Evolutionary conservation across 208 protist species (phyloP), one percentile per base, ranked within the genome.

Genomic region (Wallacemonas sp.): DNA sequence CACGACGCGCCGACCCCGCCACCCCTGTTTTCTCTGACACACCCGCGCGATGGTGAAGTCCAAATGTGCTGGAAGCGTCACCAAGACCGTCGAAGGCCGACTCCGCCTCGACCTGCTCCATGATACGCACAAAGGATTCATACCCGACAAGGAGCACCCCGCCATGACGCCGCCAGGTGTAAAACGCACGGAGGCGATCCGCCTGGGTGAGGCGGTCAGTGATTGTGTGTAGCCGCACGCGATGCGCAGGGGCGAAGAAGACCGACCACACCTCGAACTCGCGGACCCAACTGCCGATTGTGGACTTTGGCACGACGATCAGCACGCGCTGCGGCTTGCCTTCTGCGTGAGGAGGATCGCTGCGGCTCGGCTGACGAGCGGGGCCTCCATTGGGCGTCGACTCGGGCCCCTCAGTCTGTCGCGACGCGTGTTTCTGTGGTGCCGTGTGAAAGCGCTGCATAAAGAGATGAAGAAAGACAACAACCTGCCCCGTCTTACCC

Each of bases 401-500:
- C n/a, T n/a, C n/a, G n/a, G n/a, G n/a, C n/a, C n/a, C n/a, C n/a
- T n/a, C n/a, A n/a, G n/a, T n/a, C n/a, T n/a, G n/a, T n/a, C n/a
- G n/a, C n/a, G n/a, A n/a, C n/a, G n/a, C n/a, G n/a, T n/a, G n/a
- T n/a, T n/a, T n/a, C 24, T 54, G 15, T 21, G 31, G 12, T 3
- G 31, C 24, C 12, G 53, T 58, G 39, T 56, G 44, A 51, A 67
- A 69, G 33, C 19, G n/a, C 22, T 30, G n/a, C 54, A 91, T 51
- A 53, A 87, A 90, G n/a, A 95, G 69, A 51, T 93, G 85, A 8
- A 90, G 44, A 36, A 96, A 96, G 24, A 92, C 56, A 11, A 96
- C 68, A 15, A 90, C 87, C 68, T 96, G 90, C 39, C 75, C 85
- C 11, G 90, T 96, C 64, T 96, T 96, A 26, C 90, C 90, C 6